Evolutionary conservation across 1,284 basidiomycete genomes (phyloP).

Genomic region (Flammula alnicola): DNA sequence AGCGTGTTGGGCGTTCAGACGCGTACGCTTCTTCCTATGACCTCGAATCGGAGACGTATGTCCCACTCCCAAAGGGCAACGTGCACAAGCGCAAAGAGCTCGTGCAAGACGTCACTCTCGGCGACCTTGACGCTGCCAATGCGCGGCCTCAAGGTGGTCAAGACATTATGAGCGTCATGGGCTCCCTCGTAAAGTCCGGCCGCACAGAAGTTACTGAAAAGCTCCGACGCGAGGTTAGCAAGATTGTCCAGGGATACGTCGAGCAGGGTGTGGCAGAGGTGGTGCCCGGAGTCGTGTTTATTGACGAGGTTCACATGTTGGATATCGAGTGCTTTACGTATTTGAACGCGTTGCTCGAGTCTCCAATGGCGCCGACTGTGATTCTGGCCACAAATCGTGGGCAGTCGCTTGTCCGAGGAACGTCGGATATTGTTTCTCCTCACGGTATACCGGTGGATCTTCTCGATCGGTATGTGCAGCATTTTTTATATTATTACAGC

Average conservation of each 20-base stretch:
- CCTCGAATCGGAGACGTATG: conserved; percentile 97
- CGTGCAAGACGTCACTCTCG: conserved; percentile 95
- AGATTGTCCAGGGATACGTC: conserved; percentile 95
- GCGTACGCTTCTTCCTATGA: conserved; percentile 98
- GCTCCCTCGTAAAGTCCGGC: conserved; percentile 92
- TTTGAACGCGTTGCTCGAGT: conserved; percentile 94
- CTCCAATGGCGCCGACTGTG: conserved; percentile 95
- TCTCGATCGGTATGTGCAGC: conserved; percentile 73
- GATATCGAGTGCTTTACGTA: conserved; percentile 99
- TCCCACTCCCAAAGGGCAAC: conserved; percentile 96
- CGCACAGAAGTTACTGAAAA: conserved; percentile 99
- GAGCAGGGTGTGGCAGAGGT: conserved; percentile 98
- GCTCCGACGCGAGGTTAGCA: conserved; percentile 93
- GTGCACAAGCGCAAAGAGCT: conserved; percentile 98
- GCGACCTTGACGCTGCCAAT: conserved; percentile 96
- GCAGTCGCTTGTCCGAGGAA: conserved; percentile 89
- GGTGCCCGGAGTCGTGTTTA: conserved; percentile 97
- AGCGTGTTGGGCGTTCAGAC: conserved; percentile 95
- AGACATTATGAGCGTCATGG: conserved; percentile 99
- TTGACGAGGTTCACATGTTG: conserved; percentile 99
- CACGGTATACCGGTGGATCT: conserved; percentile 95
- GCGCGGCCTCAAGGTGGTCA: conserved; percentile 94
- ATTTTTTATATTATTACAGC: conserved; percentile 12
- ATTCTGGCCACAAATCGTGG: conserved; percentile 97
- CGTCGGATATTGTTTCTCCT: conserved; percentile 87